Percentiles rank a stretch among this genome's conserved stretches.
Evolutionary conservation across 176 grass and related monocot genomes (phyloP).

Genomic region (Avena sativa): DNA sequence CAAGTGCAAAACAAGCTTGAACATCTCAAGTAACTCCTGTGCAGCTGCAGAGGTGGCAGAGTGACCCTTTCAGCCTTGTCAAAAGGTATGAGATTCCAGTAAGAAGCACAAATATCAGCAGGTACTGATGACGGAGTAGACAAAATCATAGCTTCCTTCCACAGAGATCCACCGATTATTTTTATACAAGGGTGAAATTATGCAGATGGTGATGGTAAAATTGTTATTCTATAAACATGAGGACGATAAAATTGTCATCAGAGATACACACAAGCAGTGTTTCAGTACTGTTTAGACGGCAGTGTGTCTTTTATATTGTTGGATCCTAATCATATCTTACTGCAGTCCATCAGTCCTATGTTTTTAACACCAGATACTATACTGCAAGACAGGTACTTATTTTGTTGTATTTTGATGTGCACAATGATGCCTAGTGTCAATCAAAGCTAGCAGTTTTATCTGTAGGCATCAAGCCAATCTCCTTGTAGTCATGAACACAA

Average conservation of each 20-base stretch:
- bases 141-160: conserved; percentile 1
- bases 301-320: conserved; percentile 50
- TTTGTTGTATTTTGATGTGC: conserved; percentile 33
- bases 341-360: conserved; percentile 17
- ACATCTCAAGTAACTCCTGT: conserved; percentile 8
- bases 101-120: conserved; percentile 4
- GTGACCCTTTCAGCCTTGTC: conserved; percentile 8
- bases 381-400: conserved; percentile 8
- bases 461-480: conserved; percentile 24
- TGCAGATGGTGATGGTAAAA: conserved; percentile 44
- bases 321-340: conserved; percentile 16
- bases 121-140: not conserved
- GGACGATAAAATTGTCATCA: conserved; percentile 40
- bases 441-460: conserved; percentile 42
- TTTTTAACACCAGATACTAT: conserved; percentile 19
- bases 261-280: conserved; percentile 36
- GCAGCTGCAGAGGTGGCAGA: not conserved
- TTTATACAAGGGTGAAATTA: conserved; percentile 9
- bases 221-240: not conserved
- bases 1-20: conserved; percentile 19
- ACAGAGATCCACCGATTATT: not conserved
- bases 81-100: conserved; percentile 16
- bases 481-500: conserved; percentile 39
- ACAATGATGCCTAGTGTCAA: conserved; percentile 24
- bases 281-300: conserved; percentile 53